phyloP scores from a whole-genome alignment of 352 stramenopile genomes.

The Phytophthora boehmeriae region DNA sequence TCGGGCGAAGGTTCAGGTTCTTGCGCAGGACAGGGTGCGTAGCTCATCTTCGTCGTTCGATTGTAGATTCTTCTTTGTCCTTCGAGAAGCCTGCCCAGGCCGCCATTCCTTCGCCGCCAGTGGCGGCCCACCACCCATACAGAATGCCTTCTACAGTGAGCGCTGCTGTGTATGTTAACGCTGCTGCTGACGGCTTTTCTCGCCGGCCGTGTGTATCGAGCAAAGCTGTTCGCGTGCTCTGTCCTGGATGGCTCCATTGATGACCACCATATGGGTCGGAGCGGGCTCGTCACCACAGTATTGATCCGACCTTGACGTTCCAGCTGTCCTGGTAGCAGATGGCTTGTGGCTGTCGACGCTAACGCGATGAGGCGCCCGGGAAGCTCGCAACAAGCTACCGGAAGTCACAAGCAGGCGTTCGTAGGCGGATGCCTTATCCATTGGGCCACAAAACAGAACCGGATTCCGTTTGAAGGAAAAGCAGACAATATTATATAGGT shows the following conservation, averaged over 20 bases:
- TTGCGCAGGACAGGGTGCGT: not conserved
- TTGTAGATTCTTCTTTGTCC: not conserved
- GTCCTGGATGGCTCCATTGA: slow-evolving; percentile 12
- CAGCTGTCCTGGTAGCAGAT: slow-evolving; percentile 38
- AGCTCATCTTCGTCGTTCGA: slow-evolving; percentile 1
- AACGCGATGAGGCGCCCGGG: slow-evolving; percentile 27
- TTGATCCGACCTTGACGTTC: slow-evolving; percentile 39
- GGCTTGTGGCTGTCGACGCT: slow-evolving; percentile 25
- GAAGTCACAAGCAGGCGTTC: too few relatives aligned
- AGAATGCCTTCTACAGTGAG: too few relatives aligned
- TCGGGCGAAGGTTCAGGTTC: too few relatives aligned
- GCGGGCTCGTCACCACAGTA: slow-evolving; percentile 20
- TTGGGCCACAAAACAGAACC: too few relatives aligned
- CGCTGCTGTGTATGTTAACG: too few relatives aligned
- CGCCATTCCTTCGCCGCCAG: too few relatives aligned
- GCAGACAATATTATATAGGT: slow-evolving; percentile 62
- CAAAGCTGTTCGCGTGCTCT: slow-evolving; percentile 2
- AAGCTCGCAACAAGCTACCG: not conserved
- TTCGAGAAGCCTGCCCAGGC: too few relatives aligned
- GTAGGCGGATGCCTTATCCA: too few relatives aligned
- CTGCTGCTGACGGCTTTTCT: too few relatives aligned
- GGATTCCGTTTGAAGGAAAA: slow-evolving; percentile 8
- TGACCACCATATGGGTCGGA: slow-evolving; percentile 31
- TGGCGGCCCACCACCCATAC: not conserved
- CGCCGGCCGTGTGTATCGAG: too few relatives aligned